Conservation (phyloP, 768 basidiomycete genomes). For the Royoungia palumana region DNA sequence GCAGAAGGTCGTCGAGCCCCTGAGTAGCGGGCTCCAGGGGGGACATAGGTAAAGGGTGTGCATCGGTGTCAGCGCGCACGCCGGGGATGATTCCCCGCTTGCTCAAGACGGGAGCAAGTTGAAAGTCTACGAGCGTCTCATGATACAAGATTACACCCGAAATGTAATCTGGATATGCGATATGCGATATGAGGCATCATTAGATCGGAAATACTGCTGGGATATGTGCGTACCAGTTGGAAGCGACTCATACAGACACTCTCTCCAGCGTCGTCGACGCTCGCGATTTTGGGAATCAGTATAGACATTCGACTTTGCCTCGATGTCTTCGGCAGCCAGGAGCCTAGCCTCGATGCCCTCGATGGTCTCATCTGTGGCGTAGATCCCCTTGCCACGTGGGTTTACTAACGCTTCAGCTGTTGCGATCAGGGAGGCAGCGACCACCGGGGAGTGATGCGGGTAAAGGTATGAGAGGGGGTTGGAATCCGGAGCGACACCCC, state of each 20-base stretch:
- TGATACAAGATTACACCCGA: constrained; percentile 51
- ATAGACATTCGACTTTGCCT: constrained; percentile 21
- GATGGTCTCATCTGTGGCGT: constrained; percentile 53
- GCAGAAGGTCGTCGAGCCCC: constrained; percentile 47
- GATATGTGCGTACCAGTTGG: constrained; percentile 33
- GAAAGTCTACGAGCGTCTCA: constrained; percentile 49
- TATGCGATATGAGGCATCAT: background rate
- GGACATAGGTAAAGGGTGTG: constrained; percentile 43
- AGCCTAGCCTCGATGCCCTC: constrained; percentile 40
- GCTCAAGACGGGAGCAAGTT: constrained; percentile 42
- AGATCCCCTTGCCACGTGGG: constrained; percentile 49
- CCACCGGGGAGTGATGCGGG: constrained; percentile 39
- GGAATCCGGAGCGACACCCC: constrained; percentile 6
- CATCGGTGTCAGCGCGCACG: constrained; percentile 49
- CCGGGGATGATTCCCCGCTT: constrained; percentile 47
- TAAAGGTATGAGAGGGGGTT: constrained; percentile 32
- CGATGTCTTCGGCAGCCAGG: constrained; percentile 31
- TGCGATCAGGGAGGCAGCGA: constrained; percentile 42
- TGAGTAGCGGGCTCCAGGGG: constrained; percentile 46
- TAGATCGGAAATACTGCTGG: background rate
- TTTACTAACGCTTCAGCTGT: constrained; percentile 45
- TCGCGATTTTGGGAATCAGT: constrained; percentile 38
- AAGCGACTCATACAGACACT: constrained; percentile 41
- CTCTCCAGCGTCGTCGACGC: constrained; percentile 42
- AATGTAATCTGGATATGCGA: constrained; percentile 42